Conservation (phyloP, 192 early-diverging fungal species). For the Haplosporangium gracile region DNA sequence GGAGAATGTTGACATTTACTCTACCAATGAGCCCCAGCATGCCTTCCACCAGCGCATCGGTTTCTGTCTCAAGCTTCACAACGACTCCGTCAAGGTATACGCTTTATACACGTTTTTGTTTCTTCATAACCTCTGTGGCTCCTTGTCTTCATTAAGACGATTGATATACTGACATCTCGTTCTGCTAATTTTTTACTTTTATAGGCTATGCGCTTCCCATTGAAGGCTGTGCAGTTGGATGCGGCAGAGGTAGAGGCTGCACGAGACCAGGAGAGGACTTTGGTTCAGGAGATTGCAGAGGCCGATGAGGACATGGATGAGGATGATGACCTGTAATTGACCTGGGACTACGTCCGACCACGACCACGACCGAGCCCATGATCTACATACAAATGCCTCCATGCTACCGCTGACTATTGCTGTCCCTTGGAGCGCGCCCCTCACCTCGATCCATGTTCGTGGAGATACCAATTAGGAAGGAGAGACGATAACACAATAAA, state of each 20-base stretch:
- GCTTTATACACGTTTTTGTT: not conserved
- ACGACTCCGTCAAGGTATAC: conserved; percentile 91
- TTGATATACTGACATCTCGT: conserved; percentile 14
- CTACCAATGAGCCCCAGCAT: conserved; percentile 95
- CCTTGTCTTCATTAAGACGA: not conserved
- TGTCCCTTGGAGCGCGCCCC: not conserved
- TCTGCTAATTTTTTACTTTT: not conserved
- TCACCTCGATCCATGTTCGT: not conserved
- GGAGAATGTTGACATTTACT: conserved; percentile 96
- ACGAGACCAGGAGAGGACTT: conserved; percentile 90
- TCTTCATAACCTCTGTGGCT: not conserved
- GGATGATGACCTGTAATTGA: conserved; percentile 59
- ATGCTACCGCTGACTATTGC: not conserved
- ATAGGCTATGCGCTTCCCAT: conserved; percentile 95
- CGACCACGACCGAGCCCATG: not conserved
- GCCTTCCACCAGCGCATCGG: conserved; percentile 96
- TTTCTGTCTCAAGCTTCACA: conserved; percentile 97
- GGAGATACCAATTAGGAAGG: conserved; percentile 3
- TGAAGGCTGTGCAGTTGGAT: conserved; percentile 89
- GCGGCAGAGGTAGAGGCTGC: conserved; percentile 83
- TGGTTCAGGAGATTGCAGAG: conserved; percentile 94
- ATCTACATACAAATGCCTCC: not conserved
- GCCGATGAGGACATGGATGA: conserved; percentile 90
- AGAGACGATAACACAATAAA: not conserved
- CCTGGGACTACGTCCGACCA: not conserved